Base-by-base conservation (phyloP, 305 asterid species). In the Fraxinus paxiana region DNA sequence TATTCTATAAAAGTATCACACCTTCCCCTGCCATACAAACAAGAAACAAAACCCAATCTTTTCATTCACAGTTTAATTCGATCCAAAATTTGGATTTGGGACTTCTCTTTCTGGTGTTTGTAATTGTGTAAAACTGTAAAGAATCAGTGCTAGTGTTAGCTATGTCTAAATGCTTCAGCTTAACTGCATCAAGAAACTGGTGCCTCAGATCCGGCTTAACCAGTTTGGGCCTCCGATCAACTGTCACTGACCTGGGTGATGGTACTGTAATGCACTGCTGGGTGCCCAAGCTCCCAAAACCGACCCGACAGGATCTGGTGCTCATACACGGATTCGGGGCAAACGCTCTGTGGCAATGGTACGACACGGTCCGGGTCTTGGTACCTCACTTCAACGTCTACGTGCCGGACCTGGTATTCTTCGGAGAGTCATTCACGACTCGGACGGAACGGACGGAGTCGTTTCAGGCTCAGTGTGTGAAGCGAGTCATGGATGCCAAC, bases 321-420 rank as follows among this genome's bases (percentile, higher is more conserved):
- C 90, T 92, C 38, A 86, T 92, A 83, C 96, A 92, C 80, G 96
- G 96, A 4, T 88, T 92, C 86, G 97, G 97, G 5, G 86, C 89
- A 13, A 87, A 85, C 87, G 86, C 94, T 3, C 79, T 87, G 80
- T 92, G 97, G 97, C 97, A 92, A 33, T 90, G 90, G 92, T 37
- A 37, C 83, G 87, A 87, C 35, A 84, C 92, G 2, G 91, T 90
- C 37, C 80, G 81, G 0, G 18, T 79, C 77, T 79, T 92, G 17
- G 24, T 88, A 0, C 82, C 85, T 5, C 86, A 85, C 72, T 89
- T 90, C 89, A 92, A 92, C 85, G 72, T 92, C 74, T 92, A 90
- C 88, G 92, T 92, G 15, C 97, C 97, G 33, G 97, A 92, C 90
- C 84, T 92, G 18, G 79, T 90, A 0, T 90, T 92, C 79, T 92